These are phyloP conservation scores for Beta vulgaris DNA, from an alignment of 148 eudicot species.

Conservation along the genomic window DNA sequence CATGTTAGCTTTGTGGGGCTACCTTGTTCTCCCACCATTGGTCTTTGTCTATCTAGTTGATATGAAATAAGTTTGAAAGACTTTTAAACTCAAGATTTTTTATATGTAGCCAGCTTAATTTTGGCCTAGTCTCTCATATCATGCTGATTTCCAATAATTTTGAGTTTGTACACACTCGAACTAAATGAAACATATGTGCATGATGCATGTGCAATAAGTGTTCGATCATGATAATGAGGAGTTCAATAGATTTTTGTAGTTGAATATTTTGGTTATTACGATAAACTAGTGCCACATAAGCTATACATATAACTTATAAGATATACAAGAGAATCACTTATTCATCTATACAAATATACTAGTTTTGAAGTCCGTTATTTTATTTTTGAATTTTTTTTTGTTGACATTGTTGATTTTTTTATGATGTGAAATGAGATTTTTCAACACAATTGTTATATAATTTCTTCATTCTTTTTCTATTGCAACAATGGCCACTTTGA, in stretches of 20 bases:
- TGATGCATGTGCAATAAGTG: conserved; percentile 12
- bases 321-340: too few relatives aligned
- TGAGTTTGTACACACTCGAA: neutral
- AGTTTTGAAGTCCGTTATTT: too few relatives aligned
- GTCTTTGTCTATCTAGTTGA: conserved; percentile 4
- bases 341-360: too few relatives aligned
- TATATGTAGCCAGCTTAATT: conserved; percentile 6
- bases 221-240: neutral
- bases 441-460: too few relatives aligned
- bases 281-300: too few relatives aligned
- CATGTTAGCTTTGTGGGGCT: conserved; percentile 10
- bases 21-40: conserved; percentile 4
- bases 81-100: neutral
- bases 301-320: too few relatives aligned
- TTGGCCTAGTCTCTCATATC: neutral
- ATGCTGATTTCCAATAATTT: conserved; percentile 14
- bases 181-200: neutral
- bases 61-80: neutral
- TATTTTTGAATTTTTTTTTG: too few relatives aligned
- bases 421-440: too few relatives aligned
- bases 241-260: neutral
- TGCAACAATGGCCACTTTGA: too few relatives aligned
- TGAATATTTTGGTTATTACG: neutral
- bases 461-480: too few relatives aligned
- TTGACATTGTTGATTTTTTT: too few relatives aligned